Base-by-base conservation (phyloP, 306 rosid genomes). In the Lupinus albus region DNA sequence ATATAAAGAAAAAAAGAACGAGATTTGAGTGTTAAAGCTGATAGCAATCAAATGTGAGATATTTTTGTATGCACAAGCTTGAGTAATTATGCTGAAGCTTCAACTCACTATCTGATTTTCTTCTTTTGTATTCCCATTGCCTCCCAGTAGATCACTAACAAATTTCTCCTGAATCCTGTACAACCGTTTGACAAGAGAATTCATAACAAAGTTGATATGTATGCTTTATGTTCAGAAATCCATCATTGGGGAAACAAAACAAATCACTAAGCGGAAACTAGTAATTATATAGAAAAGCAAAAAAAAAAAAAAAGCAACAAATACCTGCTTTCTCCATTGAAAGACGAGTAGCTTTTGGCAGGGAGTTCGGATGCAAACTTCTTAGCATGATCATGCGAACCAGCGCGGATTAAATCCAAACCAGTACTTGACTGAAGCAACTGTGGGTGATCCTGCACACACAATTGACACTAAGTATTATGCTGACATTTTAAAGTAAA, bases 361-460 rank as follows among this genome's bases (percentile, higher is more conserved):
- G 78, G 79, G 61, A 81, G 56, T 74, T 88, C 95, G 15, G 94
- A 89, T 63, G 91, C 86, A 67, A 85, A 83, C 69, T 88, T 94
- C 75, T 80, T 76, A 7, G 91, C 86, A 45, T 74, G 91, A 76
- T 88, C 87, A 75, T 68, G 69, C 52, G 88, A 79, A 74, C 83
- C 80, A 80, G 94, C 73, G 55, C 82, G 68, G 70, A 54, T 77
- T 69, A 83, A 63, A 78, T 86, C 88, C 50, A 77, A 70, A 61
- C 79, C 58, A 54, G 48, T 69, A 78, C 15, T 80, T 35, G 86
- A 83, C 57, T 83, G 91, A 58, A 83, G 76, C 41, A 82, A 62
- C 58, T 73, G 83, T 32, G 84, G 56, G 76, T 65, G 79, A 76
- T 86, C 91, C 96, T 84, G 78, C 76, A 84, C 60, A 55, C 32